Base-by-base conservation (phyloP, 257 asterid genomes). In the Anisodus tanguticus region DNA sequence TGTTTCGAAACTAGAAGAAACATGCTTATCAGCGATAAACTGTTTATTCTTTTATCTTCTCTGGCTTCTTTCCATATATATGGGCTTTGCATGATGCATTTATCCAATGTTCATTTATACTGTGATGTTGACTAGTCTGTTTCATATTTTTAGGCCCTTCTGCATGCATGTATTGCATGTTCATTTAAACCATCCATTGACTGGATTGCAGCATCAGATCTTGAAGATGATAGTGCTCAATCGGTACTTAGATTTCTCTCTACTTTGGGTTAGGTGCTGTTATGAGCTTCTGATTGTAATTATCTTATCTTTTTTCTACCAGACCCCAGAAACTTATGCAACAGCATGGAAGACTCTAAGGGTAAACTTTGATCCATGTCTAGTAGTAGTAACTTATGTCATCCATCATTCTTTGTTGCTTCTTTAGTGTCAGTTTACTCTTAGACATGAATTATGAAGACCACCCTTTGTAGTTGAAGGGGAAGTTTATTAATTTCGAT, bases 131-230 rank as follows among this genome's bases (percentile, higher is more conserved):
- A 80, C 72, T 67, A 8, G 9, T 16, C 39, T 55, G 66, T 67
- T 70, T 85, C 84, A 10, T 79, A 59, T 57, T 49, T 88, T 66
- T 90, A 97, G 99, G 98, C 99, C 80, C 98, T 97, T 84, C 83
- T 95, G 88, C 99, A 95, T 91, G 97, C 99, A 82, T 95, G 98
- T 90, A 88, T 94, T 86, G 91, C 97, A 3, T 91, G 99, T 88
- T 95, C 98, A 13, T 82, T 88, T 89, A 91, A 92, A 87, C 98
- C 98, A 47, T 88, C 89, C 79, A 93, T 97, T 84, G 98, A 97
- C 76, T 97, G 99, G 98, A 89, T 97, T 87, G 99, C 99, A 62
- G 99, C 99, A 87, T 93, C 99, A 81, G 99, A 97, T 89, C 98
- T 95, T 85, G 99, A 97, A 89, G 97, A 92, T 84, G 97, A 95